Conservation (phyloP, 2,329 filamentous ascomycete species). For the Xylariaceae sp. region DNA sequence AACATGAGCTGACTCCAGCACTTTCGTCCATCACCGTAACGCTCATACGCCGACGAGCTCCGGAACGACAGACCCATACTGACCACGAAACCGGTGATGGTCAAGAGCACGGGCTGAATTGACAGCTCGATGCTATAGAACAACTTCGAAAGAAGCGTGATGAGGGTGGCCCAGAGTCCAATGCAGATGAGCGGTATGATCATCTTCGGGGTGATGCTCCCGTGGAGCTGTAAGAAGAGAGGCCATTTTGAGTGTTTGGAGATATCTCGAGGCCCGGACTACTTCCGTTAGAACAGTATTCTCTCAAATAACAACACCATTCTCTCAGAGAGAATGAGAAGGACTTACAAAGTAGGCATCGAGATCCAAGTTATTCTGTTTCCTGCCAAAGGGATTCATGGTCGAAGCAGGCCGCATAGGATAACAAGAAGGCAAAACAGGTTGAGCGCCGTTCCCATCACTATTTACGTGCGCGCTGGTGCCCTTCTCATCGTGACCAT, state of each 20-base stretch:
- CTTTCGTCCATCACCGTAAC: slow-evolving; percentile 56
- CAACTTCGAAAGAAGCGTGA: slow-evolving; percentile 52
- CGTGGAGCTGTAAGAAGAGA: slow-evolving; percentile 70
- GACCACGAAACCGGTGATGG: slow-evolving; percentile 80
- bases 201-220: slow-evolving; percentile 68
- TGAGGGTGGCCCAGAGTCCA: slow-evolving; percentile 59
- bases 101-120: slow-evolving; percentile 67
- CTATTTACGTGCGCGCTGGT: slow-evolving; percentile 12
- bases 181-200: slow-evolving; percentile 62
- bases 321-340: background rate
- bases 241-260: slow-evolving; percentile 74
- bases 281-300: background rate
- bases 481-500: slow-evolving; percentile 9
- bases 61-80: slow-evolving; percentile 73
- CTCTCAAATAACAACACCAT: slow-evolving; percentile 4
- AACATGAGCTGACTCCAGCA: slow-evolving; percentile 57
- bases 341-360: slow-evolving; percentile 42
- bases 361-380: slow-evolving; percentile 35
- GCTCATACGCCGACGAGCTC: slow-evolving; percentile 72
- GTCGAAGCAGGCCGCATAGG: slow-evolving; percentile 21
- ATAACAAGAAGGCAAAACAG: slow-evolving; percentile 20
- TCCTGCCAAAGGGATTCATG: slow-evolving; percentile 32
- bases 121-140: slow-evolving; percentile 41
- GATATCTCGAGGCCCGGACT: slow-evolving; percentile 61
- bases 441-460: slow-evolving; percentile 10